phyloP scores from a whole-genome alignment of 352 stramenopile genomes.

The Globisporangium paddicum region DNA sequence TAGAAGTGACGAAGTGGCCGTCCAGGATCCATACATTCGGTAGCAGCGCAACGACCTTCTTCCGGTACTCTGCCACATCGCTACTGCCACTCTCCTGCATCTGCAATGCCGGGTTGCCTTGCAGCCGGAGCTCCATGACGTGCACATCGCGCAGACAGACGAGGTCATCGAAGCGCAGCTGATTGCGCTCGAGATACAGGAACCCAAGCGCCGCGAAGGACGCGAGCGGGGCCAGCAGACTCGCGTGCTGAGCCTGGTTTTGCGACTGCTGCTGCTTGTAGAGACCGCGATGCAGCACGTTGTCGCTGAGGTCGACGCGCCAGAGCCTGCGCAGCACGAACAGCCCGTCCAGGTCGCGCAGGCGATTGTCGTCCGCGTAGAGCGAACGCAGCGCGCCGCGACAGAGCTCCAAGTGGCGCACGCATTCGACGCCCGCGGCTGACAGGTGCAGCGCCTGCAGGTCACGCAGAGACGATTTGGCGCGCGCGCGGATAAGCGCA shows the following conservation, averaged over 20 bases:
- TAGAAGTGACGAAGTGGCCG: conserved; percentile 43
- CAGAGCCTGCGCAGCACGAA: conserved; percentile 36
- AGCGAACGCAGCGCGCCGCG: conserved; percentile 32
- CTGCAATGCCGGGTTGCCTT: conserved; percentile 30
- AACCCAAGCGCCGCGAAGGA: conserved; percentile 52
- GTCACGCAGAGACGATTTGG: conserved; percentile 40
- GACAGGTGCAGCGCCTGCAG: conserved; percentile 53
- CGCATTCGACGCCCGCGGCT: conserved; percentile 37
- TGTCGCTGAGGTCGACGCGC: conserved; percentile 48
- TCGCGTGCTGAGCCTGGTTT: neutral
- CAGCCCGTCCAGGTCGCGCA: conserved; percentile 40
- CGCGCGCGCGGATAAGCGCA: conserved; percentile 44
- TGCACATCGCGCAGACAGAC: conserved; percentile 51
- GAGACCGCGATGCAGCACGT: conserved; percentile 23
- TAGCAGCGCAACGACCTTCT: conserved; percentile 42
- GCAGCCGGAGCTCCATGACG: conserved; percentile 43
- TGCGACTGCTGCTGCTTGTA: conserved; percentile 15
- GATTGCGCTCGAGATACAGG: conserved; percentile 45
- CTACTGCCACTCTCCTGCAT: conserved; percentile 9
- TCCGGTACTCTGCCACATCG: conserved; percentile 24
- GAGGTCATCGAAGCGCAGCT: conserved; percentile 43
- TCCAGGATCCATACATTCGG: conserved; percentile 58
- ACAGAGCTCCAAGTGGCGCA: conserved; percentile 45
- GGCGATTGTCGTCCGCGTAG: conserved; percentile 44
- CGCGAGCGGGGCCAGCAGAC: conserved; percentile 20